phyloP scores from a whole-genome alignment of 495 filamentous ascomycete species.

The Neurospora tetrasperma region DNA sequence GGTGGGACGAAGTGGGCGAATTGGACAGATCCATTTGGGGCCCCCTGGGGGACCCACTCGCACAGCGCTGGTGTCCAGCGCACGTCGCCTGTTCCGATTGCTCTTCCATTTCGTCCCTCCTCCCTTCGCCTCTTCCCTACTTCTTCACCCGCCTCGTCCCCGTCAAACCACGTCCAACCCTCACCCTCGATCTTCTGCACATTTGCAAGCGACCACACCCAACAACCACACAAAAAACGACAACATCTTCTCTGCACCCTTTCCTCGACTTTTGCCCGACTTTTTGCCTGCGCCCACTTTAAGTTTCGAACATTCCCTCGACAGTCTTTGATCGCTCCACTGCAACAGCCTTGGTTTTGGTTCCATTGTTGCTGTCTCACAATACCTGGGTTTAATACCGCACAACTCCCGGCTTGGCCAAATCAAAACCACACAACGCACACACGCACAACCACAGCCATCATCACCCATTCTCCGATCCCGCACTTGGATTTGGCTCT shows the following conservation, averaged over 20 bases:
- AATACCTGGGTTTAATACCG: slow-evolving; percentile 14
- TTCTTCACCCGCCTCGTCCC: slow-evolving; percentile 18
- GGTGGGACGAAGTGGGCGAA: not conserved
- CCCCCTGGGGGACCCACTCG: slow-evolving; percentile 3
- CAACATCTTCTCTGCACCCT: not conserved
- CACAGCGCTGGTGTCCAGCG: slow-evolving; percentile 17
- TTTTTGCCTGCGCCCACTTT: not conserved
- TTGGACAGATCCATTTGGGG: not conserved
- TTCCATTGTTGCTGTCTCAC: slow-evolving; percentile 27
- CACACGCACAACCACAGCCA: slow-evolving; percentile 10
- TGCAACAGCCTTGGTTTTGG: slow-evolving; percentile 7
- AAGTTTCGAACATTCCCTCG: slow-evolving; percentile 3
- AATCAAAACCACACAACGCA: slow-evolving; percentile 10
- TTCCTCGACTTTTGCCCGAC: not conserved
- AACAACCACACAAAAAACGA: not conserved
- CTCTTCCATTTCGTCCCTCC: slow-evolving; percentile 20
- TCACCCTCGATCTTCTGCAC: slow-evolving; percentile 1
- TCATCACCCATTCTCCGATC: slow-evolving; percentile 14
- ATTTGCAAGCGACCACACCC: not conserved
- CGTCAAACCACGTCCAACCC: slow-evolving; percentile 13
- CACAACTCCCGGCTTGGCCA: slow-evolving; percentile 14
- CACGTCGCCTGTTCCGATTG: slow-evolving; percentile 32
- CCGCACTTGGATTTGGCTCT: slow-evolving; percentile 8
- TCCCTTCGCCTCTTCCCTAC: slow-evolving; percentile 26
- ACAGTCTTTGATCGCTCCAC: not conserved